Conservation (phyloP, 2,329 filamentous ascomycete genomes). For the Pseudogymnoascus sp. region DNA sequence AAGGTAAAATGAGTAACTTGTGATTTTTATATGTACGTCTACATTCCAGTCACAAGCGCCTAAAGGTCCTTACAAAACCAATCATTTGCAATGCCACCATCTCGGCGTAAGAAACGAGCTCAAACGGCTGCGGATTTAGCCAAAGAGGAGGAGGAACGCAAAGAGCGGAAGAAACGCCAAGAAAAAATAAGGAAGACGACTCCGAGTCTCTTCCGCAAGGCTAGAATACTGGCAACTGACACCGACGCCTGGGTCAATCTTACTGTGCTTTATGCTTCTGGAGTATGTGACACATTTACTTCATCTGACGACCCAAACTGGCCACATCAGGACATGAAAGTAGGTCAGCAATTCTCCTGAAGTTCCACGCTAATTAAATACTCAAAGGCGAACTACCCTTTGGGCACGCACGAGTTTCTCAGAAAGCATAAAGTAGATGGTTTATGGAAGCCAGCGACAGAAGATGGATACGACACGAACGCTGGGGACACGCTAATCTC, state of each 20-base stretch:
- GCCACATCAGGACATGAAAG: slow-evolving; percentile 12
- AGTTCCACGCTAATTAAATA: background rate
- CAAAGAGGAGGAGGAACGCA: background rate
- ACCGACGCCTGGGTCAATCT: background rate
- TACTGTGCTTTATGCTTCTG: slow-evolving; percentile 15
- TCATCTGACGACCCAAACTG: background rate
- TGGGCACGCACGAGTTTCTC: slow-evolving; percentile 12
- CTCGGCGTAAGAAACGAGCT: background rate
- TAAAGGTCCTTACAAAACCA: background rate
- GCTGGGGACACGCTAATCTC: slow-evolving; percentile 10
- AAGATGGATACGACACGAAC: slow-evolving; percentile 11
- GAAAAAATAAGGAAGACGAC: slow-evolving; percentile 19
- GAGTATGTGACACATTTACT: slow-evolving; percentile 2
- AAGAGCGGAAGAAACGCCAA: slow-evolving; percentile 16
- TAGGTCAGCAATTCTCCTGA: slow-evolving; percentile 6
- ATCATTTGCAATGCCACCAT: slow-evolving; percentile 1
- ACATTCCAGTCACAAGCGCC: background rate
- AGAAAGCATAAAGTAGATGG: slow-evolving; percentile 11
- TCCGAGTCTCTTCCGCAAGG: slow-evolving; percentile 16
- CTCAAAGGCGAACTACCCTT: slow-evolving; percentile 12
- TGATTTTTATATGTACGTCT: background rate
- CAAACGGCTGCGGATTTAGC: background rate
- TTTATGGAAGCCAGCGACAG: slow-evolving; percentile 14
- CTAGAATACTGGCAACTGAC: background rate
- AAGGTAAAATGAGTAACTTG: background rate